Evolutionary conservation across 768 basidiomycete genomes (phyloP).

Genomic region (Auricularia auricula-judae): DNA sequence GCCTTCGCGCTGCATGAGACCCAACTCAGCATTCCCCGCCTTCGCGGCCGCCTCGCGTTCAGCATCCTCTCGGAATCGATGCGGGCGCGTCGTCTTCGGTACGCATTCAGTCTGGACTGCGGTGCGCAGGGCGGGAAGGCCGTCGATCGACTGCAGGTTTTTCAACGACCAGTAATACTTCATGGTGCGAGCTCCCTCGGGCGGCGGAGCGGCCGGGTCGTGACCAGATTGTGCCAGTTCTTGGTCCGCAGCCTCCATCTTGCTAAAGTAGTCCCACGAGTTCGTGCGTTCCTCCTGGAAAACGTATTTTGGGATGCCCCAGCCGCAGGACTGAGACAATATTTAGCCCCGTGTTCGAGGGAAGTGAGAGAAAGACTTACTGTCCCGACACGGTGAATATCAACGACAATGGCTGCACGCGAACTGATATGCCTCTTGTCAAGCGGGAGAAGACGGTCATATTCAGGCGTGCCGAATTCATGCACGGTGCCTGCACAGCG

Average conservation of each 20-base stretch:
- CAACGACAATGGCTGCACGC: slow-evolving; percentile 47
- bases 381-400: slow-evolving; percentile 47
- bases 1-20: neutral
- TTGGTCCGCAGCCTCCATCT: slow-evolving; percentile 34
- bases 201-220: slow-evolving; percentile 2
- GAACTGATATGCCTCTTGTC: slow-evolving; percentile 42
- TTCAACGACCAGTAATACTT: slow-evolving; percentile 42
- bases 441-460: slow-evolving; percentile 37
- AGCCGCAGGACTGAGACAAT: slow-evolving; percentile 55
- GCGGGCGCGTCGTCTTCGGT: neutral
- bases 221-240: slow-evolving; percentile 9
- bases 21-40: neutral
- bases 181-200: slow-evolving; percentile 18
- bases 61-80: neutral
- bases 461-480: slow-evolving; percentile 55
- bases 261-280: slow-evolving; percentile 34
- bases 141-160: slow-evolving; percentile 45
- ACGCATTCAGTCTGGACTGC: neutral
- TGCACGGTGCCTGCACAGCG: slow-evolving; percentile 36
- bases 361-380: slow-evolving; percentile 17
- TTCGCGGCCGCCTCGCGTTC: neutral
- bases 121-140: slow-evolving; percentile 34
- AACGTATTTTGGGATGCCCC: slow-evolving; percentile 47
- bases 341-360: neutral
- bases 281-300: slow-evolving; percentile 45